Conservation (phyloP, 495 filamentous ascomycete genomes). For the Paragyromitra xinjiangensis region DNA sequence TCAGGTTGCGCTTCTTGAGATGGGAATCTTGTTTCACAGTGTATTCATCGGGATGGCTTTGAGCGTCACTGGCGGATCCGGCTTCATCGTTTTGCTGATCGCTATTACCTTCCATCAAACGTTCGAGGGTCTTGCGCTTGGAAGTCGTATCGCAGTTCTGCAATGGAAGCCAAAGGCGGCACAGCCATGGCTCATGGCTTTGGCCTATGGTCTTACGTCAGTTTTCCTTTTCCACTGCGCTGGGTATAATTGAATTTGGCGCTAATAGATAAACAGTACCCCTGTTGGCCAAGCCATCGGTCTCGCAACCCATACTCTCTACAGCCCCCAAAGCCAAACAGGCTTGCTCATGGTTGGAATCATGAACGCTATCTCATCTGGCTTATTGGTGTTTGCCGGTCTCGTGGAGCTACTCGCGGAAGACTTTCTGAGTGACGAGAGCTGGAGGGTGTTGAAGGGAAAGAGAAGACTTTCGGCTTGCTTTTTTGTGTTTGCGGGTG, state of each 20-base stretch:
- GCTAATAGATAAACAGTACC: slow-evolving; percentile 61
- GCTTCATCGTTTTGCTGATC: slow-evolving; percentile 80
- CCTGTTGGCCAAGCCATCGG: slow-evolving; percentile 92
- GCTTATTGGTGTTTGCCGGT: slow-evolving; percentile 87
- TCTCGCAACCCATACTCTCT: slow-evolving; percentile 79
- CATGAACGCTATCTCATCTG: slow-evolving; percentile 90
- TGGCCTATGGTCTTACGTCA: slow-evolving; percentile 84
- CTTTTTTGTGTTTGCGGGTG: slow-evolving; percentile 76
- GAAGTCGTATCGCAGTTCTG: slow-evolving; percentile 74
- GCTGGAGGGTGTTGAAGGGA: slow-evolving; percentile 78
- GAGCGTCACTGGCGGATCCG: slow-evolving; percentile 79
- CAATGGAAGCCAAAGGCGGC: slow-evolving; percentile 63
- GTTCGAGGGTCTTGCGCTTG: slow-evolving; percentile 79
- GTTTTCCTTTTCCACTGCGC: not conserved
- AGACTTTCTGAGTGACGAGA: slow-evolving; percentile 89
- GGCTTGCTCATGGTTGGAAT: slow-evolving; percentile 90
- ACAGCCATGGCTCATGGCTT: slow-evolving; percentile 90
- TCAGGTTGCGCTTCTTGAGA: slow-evolving; percentile 81
- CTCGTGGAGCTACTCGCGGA: slow-evolving; percentile 91
- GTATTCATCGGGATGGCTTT: slow-evolving; percentile 91
- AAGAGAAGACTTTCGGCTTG: slow-evolving; percentile 77
- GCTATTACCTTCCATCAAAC: slow-evolving; percentile 84
- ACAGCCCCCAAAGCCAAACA: slow-evolving; percentile 81
- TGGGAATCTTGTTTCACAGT: slow-evolving; percentile 85
- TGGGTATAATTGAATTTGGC: not conserved